A percentile compares a stretch with the other conserved stretches of the same genome.
Conservation (phyloP, 2,329 filamentous ascomycete genomes). For the Xylariaceae sp. region DNA sequence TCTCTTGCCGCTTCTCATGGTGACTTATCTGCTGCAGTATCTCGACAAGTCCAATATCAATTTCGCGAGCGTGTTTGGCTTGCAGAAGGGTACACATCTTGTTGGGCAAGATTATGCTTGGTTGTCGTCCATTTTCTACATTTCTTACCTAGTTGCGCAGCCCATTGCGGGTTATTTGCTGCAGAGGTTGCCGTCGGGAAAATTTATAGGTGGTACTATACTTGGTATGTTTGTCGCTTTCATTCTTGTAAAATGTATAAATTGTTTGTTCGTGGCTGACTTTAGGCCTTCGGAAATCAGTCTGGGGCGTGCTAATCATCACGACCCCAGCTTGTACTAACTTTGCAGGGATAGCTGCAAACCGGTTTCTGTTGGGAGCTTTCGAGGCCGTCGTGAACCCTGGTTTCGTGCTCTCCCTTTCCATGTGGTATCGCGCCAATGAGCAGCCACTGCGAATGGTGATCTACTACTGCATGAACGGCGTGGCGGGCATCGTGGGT, state of each 20-base stretch:
- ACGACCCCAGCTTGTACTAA: slow-evolving; percentile 26
- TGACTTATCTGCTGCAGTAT: slow-evolving; percentile 33
- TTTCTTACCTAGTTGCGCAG: slow-evolving; percentile 28
- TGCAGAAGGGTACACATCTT: slow-evolving; percentile 45
- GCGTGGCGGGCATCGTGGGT: slow-evolving; percentile 26
- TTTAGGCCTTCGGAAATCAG: slow-evolving; percentile 10
- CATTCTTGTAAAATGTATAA: background rate
- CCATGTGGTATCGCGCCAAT: slow-evolving; percentile 24
- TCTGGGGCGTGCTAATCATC: slow-evolving; percentile 28
- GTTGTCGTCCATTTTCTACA: slow-evolving; percentile 35
- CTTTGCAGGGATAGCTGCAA: slow-evolving; percentile 26
- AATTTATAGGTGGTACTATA: slow-evolving; percentile 23
- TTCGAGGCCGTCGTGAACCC: slow-evolving; percentile 29
- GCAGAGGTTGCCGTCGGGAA: slow-evolving; percentile 24
- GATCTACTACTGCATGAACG: slow-evolving; percentile 27
- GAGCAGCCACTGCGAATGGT: slow-evolving; percentile 28
- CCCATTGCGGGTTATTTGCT: slow-evolving; percentile 26
- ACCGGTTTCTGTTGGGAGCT: slow-evolving; percentile 26
- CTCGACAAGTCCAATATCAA: slow-evolving; percentile 42
- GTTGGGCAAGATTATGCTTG: slow-evolving; percentile 50
- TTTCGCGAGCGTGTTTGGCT: slow-evolving; percentile 48
- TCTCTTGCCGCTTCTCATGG: slow-evolving; percentile 30
- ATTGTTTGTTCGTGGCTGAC: background rate
- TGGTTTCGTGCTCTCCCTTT: slow-evolving; percentile 24
- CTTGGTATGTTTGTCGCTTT: slow-evolving; percentile 15